Percentiles rank a stretch among this genome's conserved stretches.
phyloP scores from a whole-genome alignment of 2,329 filamentous ascomycete genomes.

The Neofusicoccum sp. region DNA sequence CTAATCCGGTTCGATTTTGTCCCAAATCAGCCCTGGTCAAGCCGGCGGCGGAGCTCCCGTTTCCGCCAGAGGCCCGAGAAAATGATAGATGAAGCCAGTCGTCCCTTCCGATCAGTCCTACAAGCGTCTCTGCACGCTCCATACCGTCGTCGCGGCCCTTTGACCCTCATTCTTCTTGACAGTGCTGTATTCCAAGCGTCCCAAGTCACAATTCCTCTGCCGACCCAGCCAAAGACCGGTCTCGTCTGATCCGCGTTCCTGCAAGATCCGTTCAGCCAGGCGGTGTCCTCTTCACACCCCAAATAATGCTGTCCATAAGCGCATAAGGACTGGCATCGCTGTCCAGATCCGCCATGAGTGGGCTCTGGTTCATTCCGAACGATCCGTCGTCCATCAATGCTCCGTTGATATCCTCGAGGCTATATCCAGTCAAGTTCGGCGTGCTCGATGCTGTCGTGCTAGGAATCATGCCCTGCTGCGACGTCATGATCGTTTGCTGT shows the following conservation, averaged over 20 bases:
- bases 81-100: too few relatives aligned
- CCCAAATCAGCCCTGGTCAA: not conserved
- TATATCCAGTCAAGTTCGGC: conserved; percentile 32
- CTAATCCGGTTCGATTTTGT: not conserved
- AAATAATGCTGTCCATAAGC: conserved; percentile 52
- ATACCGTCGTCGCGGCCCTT: not conserved
- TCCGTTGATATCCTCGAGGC: conserved; percentile 40
- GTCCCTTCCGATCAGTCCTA: not conserved
- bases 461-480: conserved; percentile 26
- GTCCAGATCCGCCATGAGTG: conserved; percentile 38
- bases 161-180: not conserved
- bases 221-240: not conserved
- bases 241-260: not conserved
- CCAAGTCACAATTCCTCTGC: not conserved
- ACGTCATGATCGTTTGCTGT: conserved; percentile 30
- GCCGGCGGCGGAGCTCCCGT: not conserved
- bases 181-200: not conserved
- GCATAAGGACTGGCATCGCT: conserved; percentile 51
- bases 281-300: conserved; percentile 33
- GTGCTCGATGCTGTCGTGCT: conserved; percentile 3
- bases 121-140: not conserved
- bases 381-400: conserved; percentile 36
- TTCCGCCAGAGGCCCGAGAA: not conserved
- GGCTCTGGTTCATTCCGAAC: conserved; percentile 34
- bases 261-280: conserved; percentile 7